Base-by-base conservation (phyloP, 495 filamentous ascomycete genomes). In the Aspergillus sparsus region DNA sequence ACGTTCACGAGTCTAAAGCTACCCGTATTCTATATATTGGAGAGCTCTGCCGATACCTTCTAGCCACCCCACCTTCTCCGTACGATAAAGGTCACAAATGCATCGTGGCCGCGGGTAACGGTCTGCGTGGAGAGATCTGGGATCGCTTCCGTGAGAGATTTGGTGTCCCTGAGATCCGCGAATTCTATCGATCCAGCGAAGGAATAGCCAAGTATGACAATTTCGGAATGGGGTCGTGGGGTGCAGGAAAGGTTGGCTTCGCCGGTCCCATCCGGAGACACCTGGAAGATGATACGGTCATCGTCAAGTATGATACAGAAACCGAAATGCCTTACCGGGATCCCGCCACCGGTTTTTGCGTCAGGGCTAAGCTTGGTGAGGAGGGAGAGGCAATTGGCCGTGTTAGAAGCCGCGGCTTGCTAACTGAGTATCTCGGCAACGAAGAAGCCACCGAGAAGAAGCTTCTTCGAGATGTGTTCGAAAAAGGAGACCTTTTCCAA, bases 1-100 rank as follows among this genome's bases (percentile, higher is more conserved):
- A 96, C 47, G 86, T 92, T 12, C 85, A 90, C 21, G 82, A 83
- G 34, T 85, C 87, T n/a, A 68, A 86, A 7, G 87, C 93, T 42
- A 96, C 89, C 0, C 79, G 89, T 3, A 90, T 98, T 56, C 88
- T 97, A 58, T 98, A 98, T 66, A 93, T 98, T 21, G 94, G 94
- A 52, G 94, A 98, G 70, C 89, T 91, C 2, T 95, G 90, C 62
- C 85, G 94, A 1, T 98, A 98, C 66, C 85, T 98, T 1, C 84
- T 97, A 41, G 74, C 89, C 0, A 86, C 89, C 0, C 86, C 90
- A 0, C 82, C 90, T 0, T 84, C 86, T 36, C 84, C 85, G 32
- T 84, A 90, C 44, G 94, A 98, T 74, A 78, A 75, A 27, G 78
- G 87, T 55, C 87, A 97, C 74, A 82, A 77, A 0, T 85, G 96